phyloP scores from a whole-genome alignment of 2,329 filamentous ascomycete species.

The Colletotrichum liaoningense region DNA sequence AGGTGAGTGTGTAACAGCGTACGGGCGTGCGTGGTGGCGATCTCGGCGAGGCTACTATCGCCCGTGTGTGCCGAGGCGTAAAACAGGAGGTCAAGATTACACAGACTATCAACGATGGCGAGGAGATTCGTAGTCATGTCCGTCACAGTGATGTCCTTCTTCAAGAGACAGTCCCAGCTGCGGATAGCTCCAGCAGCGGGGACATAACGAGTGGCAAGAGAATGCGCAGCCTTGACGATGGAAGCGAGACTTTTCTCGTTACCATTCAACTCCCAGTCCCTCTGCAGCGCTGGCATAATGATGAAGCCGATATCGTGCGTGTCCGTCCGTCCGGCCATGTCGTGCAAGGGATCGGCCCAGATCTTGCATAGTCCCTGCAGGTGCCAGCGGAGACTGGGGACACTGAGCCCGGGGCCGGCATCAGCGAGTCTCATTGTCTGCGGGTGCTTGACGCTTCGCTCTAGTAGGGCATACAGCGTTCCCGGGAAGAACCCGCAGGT shows the following conservation, averaged over 20 bases:
- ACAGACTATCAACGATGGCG: conserved; percentile 57
- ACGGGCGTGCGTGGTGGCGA: conserved; percentile 52
- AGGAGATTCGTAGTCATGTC: conserved; percentile 48
- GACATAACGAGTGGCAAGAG: conserved; percentile 56
- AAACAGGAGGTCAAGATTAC: conserved; percentile 51
- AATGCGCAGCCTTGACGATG: conserved; percentile 56
- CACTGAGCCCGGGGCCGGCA: conserved; percentile 36
- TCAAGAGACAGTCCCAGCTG: conserved; percentile 55
- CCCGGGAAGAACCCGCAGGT: conserved; percentile 54
- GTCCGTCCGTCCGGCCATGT: conserved; percentile 53
- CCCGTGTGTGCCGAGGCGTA: conserved; percentile 48
- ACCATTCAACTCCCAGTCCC: conserved; percentile 59
- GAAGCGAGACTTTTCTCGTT: conserved; percentile 50
- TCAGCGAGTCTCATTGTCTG: conserved; percentile 29
- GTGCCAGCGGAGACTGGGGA: conserved; percentile 15
- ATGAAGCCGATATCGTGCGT: conserved; percentile 68
- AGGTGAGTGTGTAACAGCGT: conserved; percentile 54
- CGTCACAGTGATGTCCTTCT: conserved; percentile 45
- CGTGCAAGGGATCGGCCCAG: conserved; percentile 51
- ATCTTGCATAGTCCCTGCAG: conserved; percentile 39
- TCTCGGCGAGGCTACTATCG: conserved; percentile 39
- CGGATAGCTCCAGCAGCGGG: conserved; percentile 56
- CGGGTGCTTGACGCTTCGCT: conserved; percentile 47
- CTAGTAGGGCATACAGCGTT: conserved; percentile 47
- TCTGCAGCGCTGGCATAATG: conserved; percentile 57